Evolutionary conservation across 345 rosid genomes (phyloP).

Genomic region (Acer saccharum): DNA sequence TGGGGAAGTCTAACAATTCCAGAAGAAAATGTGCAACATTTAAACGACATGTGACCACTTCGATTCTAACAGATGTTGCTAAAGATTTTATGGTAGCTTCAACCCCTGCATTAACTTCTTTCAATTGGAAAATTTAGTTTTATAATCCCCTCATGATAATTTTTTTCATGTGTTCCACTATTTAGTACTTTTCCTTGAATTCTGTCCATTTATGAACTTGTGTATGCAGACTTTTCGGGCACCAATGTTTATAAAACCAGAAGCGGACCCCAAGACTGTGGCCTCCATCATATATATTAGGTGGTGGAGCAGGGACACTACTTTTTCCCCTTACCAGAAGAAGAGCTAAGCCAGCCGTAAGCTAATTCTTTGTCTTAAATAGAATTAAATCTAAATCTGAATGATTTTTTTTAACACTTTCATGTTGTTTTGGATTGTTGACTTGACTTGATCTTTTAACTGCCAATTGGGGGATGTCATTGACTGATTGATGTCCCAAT

Average conservation of each 20-base stretch:
- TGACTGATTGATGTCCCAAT: too few relatives aligned
- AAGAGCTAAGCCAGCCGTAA: conserved; percentile 87
- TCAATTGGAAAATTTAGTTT: too few relatives aligned
- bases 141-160: too few relatives aligned
- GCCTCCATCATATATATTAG: conserved; percentile 69
- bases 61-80: too few relatives aligned
- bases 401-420: not conserved
- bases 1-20: too few relatives aligned
- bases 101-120: too few relatives aligned
- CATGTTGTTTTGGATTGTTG: conserved; percentile 9
- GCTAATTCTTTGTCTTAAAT: conserved; percentile 14
- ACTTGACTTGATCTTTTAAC: too few relatives aligned
- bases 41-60: too few relatives aligned
- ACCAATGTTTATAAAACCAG: conserved; percentile 34
- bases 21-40: too few relatives aligned
- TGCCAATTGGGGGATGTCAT: too few relatives aligned
- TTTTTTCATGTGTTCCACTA: too few relatives aligned
- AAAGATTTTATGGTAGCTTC: too few relatives aligned
- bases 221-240: conserved; percentile 41
- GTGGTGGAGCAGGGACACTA: conserved; percentile 88
- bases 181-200: not conserved
- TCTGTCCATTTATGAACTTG: conserved; percentile 14
- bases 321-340: conserved; percentile 23
- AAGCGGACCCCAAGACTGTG: conserved; percentile 72
- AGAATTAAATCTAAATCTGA: not conserved